A percentile compares a stretch with the other conserved stretches of the same genome.
phyloP scores from a whole-genome alignment of 257 asterid species.

The Anisodus tanguticus region DNA sequence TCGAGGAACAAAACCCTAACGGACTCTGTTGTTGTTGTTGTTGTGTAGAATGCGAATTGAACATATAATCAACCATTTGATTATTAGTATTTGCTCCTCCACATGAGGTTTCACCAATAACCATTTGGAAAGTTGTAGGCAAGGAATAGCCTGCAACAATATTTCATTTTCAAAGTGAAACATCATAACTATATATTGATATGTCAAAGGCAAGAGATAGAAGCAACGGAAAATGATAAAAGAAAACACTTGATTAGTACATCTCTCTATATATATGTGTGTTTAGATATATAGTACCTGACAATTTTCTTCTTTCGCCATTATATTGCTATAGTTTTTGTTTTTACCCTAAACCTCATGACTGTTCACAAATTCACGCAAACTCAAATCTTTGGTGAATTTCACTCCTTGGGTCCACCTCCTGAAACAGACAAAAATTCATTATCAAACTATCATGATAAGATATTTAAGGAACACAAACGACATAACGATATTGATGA shows the following conservation, averaged over 20 bases:
- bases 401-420: constrained; percentile 57
- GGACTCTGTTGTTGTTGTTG: constrained; percentile 35
- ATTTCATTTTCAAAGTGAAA: constrained; percentile 41
- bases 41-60: constrained; percentile 40
- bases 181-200: constrained; percentile 41
- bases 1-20: constrained; percentile 38
- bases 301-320: constrained; percentile 76
- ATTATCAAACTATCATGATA: constrained; percentile 27
- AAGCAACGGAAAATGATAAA: constrained; percentile 22
- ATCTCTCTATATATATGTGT: background rate
- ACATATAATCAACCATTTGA: constrained; percentile 64
- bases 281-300: constrained; percentile 50
- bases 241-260: background rate
- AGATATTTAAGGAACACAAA: background rate
- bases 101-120: constrained; percentile 45
- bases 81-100: constrained; percentile 35
- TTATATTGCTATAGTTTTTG: constrained; percentile 31
- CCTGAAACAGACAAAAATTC: constrained; percentile 37
- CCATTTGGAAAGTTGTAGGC: constrained; percentile 44
- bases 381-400: constrained; percentile 30
- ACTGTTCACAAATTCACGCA: constrained; percentile 39
- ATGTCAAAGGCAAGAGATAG: background rate
- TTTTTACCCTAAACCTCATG: constrained; percentile 38
- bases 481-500: background rate
- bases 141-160: constrained; percentile 49